Base-by-base conservation (phyloP, 768 basidiomycete species). In the Phlebiopsis gigantea region DNA sequence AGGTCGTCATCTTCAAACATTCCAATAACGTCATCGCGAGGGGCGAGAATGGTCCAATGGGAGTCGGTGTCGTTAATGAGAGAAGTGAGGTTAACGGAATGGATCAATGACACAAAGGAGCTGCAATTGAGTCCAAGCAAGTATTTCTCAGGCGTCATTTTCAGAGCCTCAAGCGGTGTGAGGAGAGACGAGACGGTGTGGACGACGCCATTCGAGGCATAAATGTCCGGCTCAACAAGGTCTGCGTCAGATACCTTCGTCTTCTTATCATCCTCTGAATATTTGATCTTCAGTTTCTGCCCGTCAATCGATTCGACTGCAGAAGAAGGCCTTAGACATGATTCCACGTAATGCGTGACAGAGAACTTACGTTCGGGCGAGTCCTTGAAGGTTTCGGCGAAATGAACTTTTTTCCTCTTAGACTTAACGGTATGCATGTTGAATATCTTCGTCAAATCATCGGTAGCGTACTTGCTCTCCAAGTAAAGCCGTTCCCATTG, bases 201-300 rank as follows among this genome's bases (percentile, higher is more conserved):
- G 15, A 98, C 69, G 44, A 98, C 97, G 47, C 96, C 97, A 65
- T 99, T 99, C 28, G 90, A 87, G 4, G 91, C 95, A 65, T 94
- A 93, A 31, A 97, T 83, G 65, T 99, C 93, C 5, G 83, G 81
- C n/a, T 85, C 75, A 4, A 85, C 65, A 43, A 96, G 77, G 22
- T 76, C 73, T 6, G 88, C 83, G 46, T 73, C 73, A 30, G 83
- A 83, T 21, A 88, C 70, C 28, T 66, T 77, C 52, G 80, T 82
- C 58, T 79, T 80, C 39, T 84, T 25, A 29, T 61, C 62, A 3
- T 64, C 77, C 1, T 77, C 66, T 24, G 79, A 72, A n/a, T 77
- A 75, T 1, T 73, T 70, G 42, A 94, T 73, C 52, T 84, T 79
- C 9, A 97, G 77, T 1, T 77, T 73, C 10, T 79, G 79, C 17